Evolutionary conservation across 2,329 filamentous ascomycete genomes (phyloP).

Genomic region (Epichloe sylvatica): DNA sequence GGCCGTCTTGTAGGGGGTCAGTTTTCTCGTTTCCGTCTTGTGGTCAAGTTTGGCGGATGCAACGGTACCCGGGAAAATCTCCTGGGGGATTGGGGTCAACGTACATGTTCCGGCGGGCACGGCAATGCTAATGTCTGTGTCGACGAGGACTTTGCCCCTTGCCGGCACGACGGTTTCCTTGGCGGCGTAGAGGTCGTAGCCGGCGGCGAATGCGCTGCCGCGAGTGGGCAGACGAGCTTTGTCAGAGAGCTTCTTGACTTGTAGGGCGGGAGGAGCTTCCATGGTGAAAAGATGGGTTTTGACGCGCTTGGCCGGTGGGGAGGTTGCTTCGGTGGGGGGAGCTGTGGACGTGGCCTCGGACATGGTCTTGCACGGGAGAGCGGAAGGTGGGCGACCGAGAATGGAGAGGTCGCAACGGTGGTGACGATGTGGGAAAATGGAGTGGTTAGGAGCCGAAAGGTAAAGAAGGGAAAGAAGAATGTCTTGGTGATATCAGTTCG

Average conservation of each 20-base stretch:
- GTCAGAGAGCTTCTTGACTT: conserved; percentile 76
- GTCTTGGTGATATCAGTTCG: no score
- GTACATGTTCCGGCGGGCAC: conserved; percentile 81
- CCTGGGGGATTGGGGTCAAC: conserved; percentile 17
- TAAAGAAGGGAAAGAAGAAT: background rate
- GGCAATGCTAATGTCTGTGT: conserved; percentile 83
- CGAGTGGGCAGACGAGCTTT: conserved; percentile 74
- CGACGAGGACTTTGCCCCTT: conserved; percentile 71
- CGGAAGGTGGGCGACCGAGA: no score
- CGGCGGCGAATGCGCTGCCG: conserved; percentile 78
- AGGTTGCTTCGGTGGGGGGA: conserved; percentile 34
- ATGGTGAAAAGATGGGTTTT: conserved; percentile 40
- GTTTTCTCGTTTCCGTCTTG: background rate
- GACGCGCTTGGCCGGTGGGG: conserved; percentile 67
- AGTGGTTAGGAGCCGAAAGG: background rate
- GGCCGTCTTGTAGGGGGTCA: conserved; percentile 48
- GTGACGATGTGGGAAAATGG: no score
- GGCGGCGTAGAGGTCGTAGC: conserved; percentile 83
- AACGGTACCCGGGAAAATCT: no score
- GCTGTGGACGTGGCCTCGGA: background rate
- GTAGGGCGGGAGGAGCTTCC: conserved; percentile 44
- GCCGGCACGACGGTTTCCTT: conserved; percentile 63
- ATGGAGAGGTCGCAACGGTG: no score
- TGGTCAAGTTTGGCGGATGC: no score
- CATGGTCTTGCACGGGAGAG: background rate